Evolutionary conservation across 2,329 filamentous ascomycete genomes (phyloP).

Genomic region (Ceratocystis eucalypticola): DNA sequence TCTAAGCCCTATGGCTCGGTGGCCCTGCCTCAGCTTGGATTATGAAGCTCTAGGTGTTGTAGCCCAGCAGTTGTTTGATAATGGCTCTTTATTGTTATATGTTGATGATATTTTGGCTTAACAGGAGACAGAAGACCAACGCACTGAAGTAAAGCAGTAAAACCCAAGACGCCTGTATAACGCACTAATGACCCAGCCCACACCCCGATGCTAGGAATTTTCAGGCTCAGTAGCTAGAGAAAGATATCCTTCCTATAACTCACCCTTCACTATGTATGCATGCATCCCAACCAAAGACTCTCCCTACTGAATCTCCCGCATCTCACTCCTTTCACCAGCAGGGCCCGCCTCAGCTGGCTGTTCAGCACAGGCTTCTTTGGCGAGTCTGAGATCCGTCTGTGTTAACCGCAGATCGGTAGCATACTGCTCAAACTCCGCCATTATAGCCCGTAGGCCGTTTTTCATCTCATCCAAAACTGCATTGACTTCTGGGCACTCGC

Average conservation of each 20-base stretch:
- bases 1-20: too few species aligned
- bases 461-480: slow-evolving; percentile 52
- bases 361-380: slow-evolving; percentile 42
- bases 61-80: neutral
- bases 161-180: slow-evolving; percentile 5
- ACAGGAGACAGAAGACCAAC: neutral
- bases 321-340: neutral
- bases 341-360: too few species aligned
- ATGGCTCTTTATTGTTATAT: neutral
- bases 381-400: slow-evolving; percentile 56
- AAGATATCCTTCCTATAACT: neutral
- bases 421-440: slow-evolving; percentile 63
- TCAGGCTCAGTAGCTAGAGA: neutral
- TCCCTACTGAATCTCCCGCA: neutral
- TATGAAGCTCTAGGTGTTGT: neutral
- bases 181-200: neutral
- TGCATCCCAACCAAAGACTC: neutral
- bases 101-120: neutral
- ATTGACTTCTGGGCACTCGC: slow-evolving; percentile 53
- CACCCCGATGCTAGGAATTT: too few species aligned
- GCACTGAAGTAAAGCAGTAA: neutral
- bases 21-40: too few species aligned
- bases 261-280: neutral
- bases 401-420: slow-evolving; percentile 55
- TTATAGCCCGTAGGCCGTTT: slow-evolving; percentile 48